A percentile compares a stretch with the other conserved stretches of the same genome.
phyloP scores from a whole-genome alignment of 305 asterid species.

The Fraxinus velutina region DNA sequence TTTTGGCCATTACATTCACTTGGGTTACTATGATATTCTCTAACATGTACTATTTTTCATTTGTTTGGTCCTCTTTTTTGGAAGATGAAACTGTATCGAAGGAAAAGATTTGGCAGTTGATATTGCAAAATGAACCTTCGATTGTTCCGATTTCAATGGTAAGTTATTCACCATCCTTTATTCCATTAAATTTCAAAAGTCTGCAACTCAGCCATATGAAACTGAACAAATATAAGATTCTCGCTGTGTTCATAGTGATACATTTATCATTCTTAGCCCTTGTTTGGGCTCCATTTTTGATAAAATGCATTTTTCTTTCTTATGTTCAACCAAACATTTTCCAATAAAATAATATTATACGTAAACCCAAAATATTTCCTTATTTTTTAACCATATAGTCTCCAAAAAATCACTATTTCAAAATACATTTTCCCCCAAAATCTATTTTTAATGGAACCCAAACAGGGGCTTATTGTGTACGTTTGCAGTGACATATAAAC shows the following conservation, averaged over 20 bases:
- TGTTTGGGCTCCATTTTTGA: neutral
- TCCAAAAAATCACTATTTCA: neutral
- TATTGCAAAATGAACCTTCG: slow-evolving; percentile 87
- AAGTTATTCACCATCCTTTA: slow-evolving; percentile 29
- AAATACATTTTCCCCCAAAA: neutral
- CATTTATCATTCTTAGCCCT: neutral
- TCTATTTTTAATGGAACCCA: neutral
- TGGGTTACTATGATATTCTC: slow-evolving; percentile 9
- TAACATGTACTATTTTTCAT: slow-evolving; percentile 26
- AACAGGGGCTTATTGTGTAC: neutral
- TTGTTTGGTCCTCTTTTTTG: slow-evolving; percentile 28
- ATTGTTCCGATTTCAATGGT: slow-evolving; percentile 80
- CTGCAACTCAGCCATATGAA: slow-evolving; percentile 11
- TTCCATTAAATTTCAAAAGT: neutral
- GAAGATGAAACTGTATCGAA: slow-evolving; percentile 72
- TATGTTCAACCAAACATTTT: too few relatives aligned
- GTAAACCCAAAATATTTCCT: neutral
- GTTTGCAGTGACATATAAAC: neutral
- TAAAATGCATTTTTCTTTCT: neutral
- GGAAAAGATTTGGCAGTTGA: slow-evolving; percentile 94
- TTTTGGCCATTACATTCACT: slow-evolving; percentile 1
- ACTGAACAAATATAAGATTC: neutral
- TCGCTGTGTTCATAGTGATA: neutral
- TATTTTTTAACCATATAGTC: neutral
- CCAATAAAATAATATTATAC: neutral